Evolutionary conservation across 495 filamentous ascomycete species (phyloP), one percentile per base, ranked within the genome.

Genomic region (Haplographium delicatum): DNA sequence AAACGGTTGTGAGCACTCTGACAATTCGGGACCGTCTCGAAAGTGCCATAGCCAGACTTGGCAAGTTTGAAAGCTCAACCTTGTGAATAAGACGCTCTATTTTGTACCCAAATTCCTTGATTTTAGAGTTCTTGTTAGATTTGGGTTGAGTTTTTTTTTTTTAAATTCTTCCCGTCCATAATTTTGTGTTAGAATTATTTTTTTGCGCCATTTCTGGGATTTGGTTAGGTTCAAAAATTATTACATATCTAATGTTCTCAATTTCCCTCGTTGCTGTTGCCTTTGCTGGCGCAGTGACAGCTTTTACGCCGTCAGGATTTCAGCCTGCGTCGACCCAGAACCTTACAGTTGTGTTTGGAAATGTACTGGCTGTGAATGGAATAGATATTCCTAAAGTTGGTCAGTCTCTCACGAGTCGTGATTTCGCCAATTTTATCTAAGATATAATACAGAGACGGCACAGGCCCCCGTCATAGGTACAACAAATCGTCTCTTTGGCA

Each of bases 291-390:
- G 53, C 40, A n/a, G 57, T 40, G 20, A 40, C 24, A 15, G 57
- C 57, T n/a, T 43, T 38, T 22, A 56, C 57, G 3, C 57, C 57
- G 16, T 9, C 52, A 1, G 49, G 43, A 15, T 56, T 56, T 40
- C n/a, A 44, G 20, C 57, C 57, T 18, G 40, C 44, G 1, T 48
- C 53, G 0, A 37, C 28, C 15, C 23, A 45, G 22, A 49, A 60
- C 22, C 37, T 60, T 5, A 47, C 48, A 2, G 53, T 60, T 16
- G 57, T 51, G 38, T 60, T 60, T 41, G 48, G 39, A 31, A 53
- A 46, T 28, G 46, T 25, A 16, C 18, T 56, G 1, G 57, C 57
- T 0, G 34, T 33, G 1, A 50, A 60, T 50, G 57, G 57, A 20
- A 25, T 33, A 4, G 26, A 49, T 33, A 38, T 56, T 35, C 35